These are phyloP conservation scores for Allium fistulosum DNA, from an alignment of 106 monocot genomes.

Conservation along the genomic window DNA sequence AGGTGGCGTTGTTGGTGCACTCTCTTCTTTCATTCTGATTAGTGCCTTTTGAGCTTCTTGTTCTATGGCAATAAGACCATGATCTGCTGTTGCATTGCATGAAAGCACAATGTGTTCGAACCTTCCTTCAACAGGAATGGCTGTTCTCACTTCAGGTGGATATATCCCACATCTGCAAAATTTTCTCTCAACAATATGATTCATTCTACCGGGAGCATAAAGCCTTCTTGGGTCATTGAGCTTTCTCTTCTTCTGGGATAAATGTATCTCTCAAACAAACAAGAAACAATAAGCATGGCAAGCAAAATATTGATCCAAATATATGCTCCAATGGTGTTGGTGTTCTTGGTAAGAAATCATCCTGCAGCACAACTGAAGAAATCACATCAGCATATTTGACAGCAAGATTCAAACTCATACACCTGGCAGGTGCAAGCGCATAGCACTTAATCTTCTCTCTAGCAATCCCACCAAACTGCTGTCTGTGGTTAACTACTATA, in stretches of 20 bases:
- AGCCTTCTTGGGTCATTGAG: slow-evolving; percentile 88
- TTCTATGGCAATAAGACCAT: slow-evolving; percentile 74
- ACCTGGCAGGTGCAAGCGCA: slow-evolving; percentile 75
- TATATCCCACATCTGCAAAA: slow-evolving; percentile 93
- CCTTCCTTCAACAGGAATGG: slow-evolving; percentile 83
- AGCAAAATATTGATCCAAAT: slow-evolving; percentile 87
- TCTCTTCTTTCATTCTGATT: slow-evolving; percentile 38
- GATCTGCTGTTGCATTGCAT: slow-evolving; percentile 69
- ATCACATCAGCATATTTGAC: slow-evolving; percentile 93
- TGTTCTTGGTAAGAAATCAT: slow-evolving; percentile 96
- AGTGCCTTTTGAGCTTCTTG: slow-evolving; percentile 64
- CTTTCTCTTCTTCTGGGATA: slow-evolving; percentile 79
- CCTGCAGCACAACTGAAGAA: slow-evolving; percentile 76
- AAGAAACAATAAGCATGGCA: slow-evolving; percentile 85
- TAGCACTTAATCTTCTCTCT: slow-evolving; percentile 50
- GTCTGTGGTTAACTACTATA: slow-evolving; percentile 49
- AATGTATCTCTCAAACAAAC: slow-evolving; percentile 94
- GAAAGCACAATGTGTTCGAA: slow-evolving; percentile 89
- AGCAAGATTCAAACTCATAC: slow-evolving; percentile 84
- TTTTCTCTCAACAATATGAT: slow-evolving; percentile 91
- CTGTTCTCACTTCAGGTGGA: slow-evolving; percentile 78
- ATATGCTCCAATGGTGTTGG: slow-evolving; percentile 88
- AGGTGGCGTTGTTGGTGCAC: slow-evolving; percentile 23
- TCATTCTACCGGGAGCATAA: slow-evolving; percentile 90
- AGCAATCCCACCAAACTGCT: slow-evolving; percentile 42